These are phyloP conservation scores for Talaromyces sp. DNA, from an alignment of 2,329 filamentous ascomycete species.

Conservation along the genomic window DNA sequence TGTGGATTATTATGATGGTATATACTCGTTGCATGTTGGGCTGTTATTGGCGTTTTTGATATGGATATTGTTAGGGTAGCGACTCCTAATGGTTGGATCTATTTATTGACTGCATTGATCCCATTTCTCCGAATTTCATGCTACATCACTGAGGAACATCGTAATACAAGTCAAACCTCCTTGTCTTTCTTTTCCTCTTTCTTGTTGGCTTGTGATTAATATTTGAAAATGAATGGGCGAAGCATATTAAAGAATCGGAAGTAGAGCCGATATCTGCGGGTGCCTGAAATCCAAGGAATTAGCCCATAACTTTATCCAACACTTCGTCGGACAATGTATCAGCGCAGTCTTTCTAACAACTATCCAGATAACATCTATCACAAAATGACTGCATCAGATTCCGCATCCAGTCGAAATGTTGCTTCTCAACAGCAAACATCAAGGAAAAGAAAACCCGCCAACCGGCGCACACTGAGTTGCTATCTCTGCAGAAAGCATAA, in stretches of 20 bases:
- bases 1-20: slow-evolving; percentile 1
- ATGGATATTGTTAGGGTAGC: not conserved
- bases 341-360: too few relatives aligned
- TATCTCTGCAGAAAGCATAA: slow-evolving; percentile 30
- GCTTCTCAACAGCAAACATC: not conserved
- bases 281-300: too few relatives aligned
- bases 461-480: slow-evolving; percentile 24
- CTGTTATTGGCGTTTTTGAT: not conserved
- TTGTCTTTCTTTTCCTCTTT: too few relatives aligned
- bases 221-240: too few relatives aligned
- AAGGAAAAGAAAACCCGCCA: slow-evolving; percentile 12
- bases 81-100: not conserved
- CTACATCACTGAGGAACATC: too few relatives aligned
- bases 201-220: too few relatives aligned
- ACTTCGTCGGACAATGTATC: not conserved
- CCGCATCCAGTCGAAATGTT: not conserved
- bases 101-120: not conserved
- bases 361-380: too few relatives aligned
- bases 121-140: not conserved
- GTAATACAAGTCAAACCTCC: too few relatives aligned
- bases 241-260: too few relatives aligned
- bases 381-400: not conserved
- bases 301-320: not conserved
- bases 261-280: too few relatives aligned
- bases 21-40: not conserved